These are phyloP conservation scores for Decorospora gaudefroyi DNA, from an alignment of 2,329 filamentous ascomycete genomes.

Conservation along the genomic window DNA sequence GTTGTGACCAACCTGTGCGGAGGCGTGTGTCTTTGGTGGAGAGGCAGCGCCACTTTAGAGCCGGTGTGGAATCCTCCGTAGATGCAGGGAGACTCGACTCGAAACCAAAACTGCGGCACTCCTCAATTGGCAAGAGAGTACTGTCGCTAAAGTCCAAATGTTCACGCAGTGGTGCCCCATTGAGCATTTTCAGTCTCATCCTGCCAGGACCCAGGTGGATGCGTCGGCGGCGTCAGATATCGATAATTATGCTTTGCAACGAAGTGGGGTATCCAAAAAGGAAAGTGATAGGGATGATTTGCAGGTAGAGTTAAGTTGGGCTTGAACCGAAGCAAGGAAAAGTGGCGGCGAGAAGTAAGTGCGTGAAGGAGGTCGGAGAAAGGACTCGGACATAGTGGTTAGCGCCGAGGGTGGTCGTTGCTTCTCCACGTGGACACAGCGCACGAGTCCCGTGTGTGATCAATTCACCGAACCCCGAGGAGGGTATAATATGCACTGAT, in stretches of 20 bases:
- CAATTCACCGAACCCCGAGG: background rate
- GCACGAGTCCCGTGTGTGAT: too few relatives aligned
- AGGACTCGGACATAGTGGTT: background rate
- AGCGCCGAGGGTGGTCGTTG: background rate
- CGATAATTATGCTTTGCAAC: too few relatives aligned
- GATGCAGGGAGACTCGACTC: constrained; percentile 16
- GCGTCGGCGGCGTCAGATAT: too few relatives aligned
- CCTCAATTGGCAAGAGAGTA: constrained; percentile 57
- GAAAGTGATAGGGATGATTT: background rate
- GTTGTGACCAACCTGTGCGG: constrained; percentile 41
- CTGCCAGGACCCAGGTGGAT: background rate
- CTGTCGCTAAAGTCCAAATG: constrained; percentile 60
- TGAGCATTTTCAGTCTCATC: constrained; percentile 56
- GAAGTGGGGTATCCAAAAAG: background rate
- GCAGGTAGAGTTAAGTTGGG: too few relatives aligned
- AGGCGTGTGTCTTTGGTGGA: constrained; percentile 21
- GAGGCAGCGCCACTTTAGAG: constrained; percentile 41
- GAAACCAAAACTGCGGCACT: constrained; percentile 48
- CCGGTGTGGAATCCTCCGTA: constrained; percentile 8
- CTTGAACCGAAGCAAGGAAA: too few relatives aligned
- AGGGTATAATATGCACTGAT: too few relatives aligned
- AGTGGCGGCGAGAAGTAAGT: background rate
- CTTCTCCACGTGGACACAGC: too few relatives aligned
- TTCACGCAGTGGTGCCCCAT: constrained; percentile 63
- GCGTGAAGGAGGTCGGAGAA: background rate